These are phyloP conservation scores for Fusarium continuum DNA, from an alignment of 2,329 filamentous ascomycete species.

Conservation along the genomic window DNA sequence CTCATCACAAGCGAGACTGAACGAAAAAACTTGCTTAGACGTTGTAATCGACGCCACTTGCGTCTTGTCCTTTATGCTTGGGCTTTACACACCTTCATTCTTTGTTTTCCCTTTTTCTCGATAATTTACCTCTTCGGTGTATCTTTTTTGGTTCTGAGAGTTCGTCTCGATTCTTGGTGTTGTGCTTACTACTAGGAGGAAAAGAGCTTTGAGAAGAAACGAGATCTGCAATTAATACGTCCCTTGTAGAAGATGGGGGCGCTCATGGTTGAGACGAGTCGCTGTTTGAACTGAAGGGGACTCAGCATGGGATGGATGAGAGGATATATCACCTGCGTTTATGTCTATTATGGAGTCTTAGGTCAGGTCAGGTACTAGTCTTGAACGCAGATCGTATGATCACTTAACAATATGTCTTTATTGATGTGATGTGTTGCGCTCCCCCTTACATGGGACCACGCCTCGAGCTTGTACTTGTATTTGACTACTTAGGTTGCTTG, in stretches of 20 bases:
- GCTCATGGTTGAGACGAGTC: conserved; percentile 37
- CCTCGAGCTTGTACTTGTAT: neutral
- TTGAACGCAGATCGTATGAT: conserved; percentile 43
- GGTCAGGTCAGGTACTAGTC: conserved; percentile 39
- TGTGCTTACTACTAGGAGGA: conserved; percentile 26
- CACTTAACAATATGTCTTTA: conserved; percentile 3
- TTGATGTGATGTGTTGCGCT: neutral
- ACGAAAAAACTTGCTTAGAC: conserved; percentile 51
- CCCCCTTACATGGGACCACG: neutral
- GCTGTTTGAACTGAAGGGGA: conserved; percentile 20
- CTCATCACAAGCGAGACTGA: conserved; percentile 36
- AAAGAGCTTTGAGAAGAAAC: conserved; percentile 17
- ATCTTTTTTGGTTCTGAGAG: conserved; percentile 40
- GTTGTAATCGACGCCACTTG: conserved; percentile 53
- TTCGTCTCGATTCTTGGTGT: conserved; percentile 34
- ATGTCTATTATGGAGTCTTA: conserved; percentile 43
- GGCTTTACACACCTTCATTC: conserved; percentile 41
- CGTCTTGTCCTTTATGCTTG: conserved; percentile 40
- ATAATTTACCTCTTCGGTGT: conserved; percentile 48
- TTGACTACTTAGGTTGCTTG: neutral
- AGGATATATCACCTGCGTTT: conserved; percentile 42
- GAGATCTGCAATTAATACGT: conserved; percentile 36
- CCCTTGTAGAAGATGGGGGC: conserved; percentile 24
- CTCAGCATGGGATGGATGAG: conserved; percentile 28
- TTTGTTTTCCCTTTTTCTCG: conserved; percentile 45